Evolutionary conservation across 768 basidiomycete species (phyloP).

Genomic region (Trametes cinnabarina): DNA sequence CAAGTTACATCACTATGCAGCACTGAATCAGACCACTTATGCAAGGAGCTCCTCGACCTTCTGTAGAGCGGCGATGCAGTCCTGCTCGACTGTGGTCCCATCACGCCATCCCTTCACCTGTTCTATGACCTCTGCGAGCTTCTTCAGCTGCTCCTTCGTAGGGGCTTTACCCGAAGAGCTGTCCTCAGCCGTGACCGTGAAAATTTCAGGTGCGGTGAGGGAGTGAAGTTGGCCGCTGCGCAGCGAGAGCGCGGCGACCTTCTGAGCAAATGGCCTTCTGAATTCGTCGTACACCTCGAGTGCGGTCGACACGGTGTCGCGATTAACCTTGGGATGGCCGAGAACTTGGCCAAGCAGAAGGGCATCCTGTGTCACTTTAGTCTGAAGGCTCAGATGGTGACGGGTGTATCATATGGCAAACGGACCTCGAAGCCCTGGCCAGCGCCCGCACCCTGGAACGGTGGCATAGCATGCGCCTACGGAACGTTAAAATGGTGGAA

Average conservation of each 20-base stretch:
- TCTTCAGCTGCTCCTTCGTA: neutral
- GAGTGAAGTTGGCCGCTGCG: conserved; percentile 24
- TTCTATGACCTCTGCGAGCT: neutral
- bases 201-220: conserved; percentile 14
- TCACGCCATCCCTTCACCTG: neutral
- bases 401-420: neutral
- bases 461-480: conserved; percentile 18
- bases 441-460: conserved; percentile 15
- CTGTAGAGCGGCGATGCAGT: neutral
- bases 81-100: neutral
- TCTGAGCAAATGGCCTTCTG: conserved; percentile 31
- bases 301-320: conserved; percentile 23
- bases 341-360: conserved; percentile 31
- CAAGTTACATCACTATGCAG: too few relatives aligned
- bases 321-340: conserved; percentile 23
- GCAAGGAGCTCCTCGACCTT: neutral
- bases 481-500: neutral
- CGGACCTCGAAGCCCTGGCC: conserved; percentile 20
- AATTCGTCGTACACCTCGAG: conserved; percentile 32
- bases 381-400: too few relatives aligned
- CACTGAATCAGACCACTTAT: too few relatives aligned
- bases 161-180: neutral
- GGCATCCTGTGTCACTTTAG: conserved; percentile 26
- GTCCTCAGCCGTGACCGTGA: neutral
- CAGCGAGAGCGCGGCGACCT: conserved; percentile 12